A percentile compares a stretch with the other conserved stretches of the same genome.
phyloP scores from a whole-genome alignment of 495 filamentous ascomycete species.

The Trichocladium antarcticum region DNA sequence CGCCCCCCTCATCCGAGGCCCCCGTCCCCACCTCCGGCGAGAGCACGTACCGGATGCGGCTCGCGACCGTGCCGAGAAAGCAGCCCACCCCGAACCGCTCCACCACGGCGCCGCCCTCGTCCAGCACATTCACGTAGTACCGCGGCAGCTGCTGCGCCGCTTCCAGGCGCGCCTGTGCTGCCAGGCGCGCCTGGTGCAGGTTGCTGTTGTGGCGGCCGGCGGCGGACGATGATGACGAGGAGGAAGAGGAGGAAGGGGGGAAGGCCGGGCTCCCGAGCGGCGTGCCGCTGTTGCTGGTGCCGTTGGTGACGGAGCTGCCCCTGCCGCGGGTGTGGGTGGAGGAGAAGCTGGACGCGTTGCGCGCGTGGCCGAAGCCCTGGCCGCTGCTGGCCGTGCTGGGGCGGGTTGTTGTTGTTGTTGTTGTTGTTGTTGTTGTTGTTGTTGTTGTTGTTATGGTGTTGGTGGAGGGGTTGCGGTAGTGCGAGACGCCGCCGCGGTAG shows the following conservation, averaged over 20 bases:
- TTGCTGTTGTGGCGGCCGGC: conserved; percentile 30
- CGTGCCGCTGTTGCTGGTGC: conserved; percentile 3
- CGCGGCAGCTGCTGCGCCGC: conserved; percentile 40
- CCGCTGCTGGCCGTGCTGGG: background rate
- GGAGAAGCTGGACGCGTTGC: conserved; percentile 9
- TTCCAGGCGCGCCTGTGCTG: conserved; percentile 49
- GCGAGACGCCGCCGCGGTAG: conserved; percentile 24
- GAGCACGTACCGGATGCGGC: conserved; percentile 48
- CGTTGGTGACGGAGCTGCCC: background rate
- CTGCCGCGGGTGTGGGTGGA: conserved; percentile 3
- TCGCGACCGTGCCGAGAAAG: conserved; percentile 48
- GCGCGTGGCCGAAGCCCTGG: conserved; percentile 2
- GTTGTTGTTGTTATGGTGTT: no score
- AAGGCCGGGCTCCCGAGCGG: conserved; percentile 21
- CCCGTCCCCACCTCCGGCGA: conserved; percentile 37
- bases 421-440: background rate
- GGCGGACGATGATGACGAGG: conserved; percentile 10
- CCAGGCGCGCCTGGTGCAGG: conserved; percentile 41
- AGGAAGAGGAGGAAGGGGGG: conserved; percentile 33
- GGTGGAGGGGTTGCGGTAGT: conserved; percentile 5
- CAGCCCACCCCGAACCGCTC: conserved; percentile 43
- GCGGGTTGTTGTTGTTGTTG: background rate
- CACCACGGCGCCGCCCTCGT: conserved; percentile 36
- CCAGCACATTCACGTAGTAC: conserved; percentile 42
- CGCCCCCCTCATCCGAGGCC: conserved; percentile 44